A percentile compares a stretch with the other conserved stretches of the same genome.
These are phyloP conservation scores for Lepidopterella palustris DNA, from an alignment of 495 filamentous ascomycete genomes.

Conservation along the genomic window DNA sequence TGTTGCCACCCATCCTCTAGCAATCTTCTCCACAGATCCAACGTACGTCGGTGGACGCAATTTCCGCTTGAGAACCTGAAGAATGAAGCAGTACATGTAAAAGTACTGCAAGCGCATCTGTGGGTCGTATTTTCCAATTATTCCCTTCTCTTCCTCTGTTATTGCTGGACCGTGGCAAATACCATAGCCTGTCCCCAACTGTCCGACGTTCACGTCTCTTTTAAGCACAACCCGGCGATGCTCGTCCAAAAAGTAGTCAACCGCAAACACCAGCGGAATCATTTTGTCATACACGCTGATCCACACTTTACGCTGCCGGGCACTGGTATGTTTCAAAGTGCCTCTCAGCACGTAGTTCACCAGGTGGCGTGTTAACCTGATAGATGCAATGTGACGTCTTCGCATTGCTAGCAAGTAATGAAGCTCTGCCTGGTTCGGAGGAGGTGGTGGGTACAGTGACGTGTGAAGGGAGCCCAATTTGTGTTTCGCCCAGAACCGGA, in stretches of 20 bases:
- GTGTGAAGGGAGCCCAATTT: conserved; percentile 15
- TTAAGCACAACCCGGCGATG: conserved; percentile 20
- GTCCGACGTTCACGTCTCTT: conserved; percentile 10
- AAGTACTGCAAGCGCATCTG: conserved; percentile 20
- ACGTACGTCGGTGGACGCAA: conserved; percentile 22
- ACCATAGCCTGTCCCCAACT: conserved; percentile 19
- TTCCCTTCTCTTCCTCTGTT: conserved; percentile 12
- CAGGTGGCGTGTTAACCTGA: conserved; percentile 20
- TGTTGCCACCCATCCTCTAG: conserved; percentile 14
- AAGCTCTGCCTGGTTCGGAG: conserved; percentile 15
- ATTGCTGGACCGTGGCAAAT: conserved; percentile 21
- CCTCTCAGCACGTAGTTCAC: conserved; percentile 23
- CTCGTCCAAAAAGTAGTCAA: conserved; percentile 26
- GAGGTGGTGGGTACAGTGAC: conserved; percentile 23
- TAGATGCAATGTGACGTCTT: conserved; percentile 21
- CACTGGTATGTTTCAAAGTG: conserved; percentile 15
- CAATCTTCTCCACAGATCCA: conserved; percentile 19
- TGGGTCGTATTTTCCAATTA: conserved; percentile 15
- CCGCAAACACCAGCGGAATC: conserved; percentile 23
- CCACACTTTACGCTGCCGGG: conserved; percentile 23
- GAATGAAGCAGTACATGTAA: conserved; percentile 28
- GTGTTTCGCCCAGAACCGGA: conserved; percentile 22
- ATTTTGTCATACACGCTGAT: conserved; percentile 22
- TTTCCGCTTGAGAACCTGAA: conserved; percentile 22
- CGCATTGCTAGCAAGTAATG: conserved; percentile 23